Evolutionary conservation across 208 protist species (phyloP).

Genomic region (Leishmania gerbilli): DNA sequence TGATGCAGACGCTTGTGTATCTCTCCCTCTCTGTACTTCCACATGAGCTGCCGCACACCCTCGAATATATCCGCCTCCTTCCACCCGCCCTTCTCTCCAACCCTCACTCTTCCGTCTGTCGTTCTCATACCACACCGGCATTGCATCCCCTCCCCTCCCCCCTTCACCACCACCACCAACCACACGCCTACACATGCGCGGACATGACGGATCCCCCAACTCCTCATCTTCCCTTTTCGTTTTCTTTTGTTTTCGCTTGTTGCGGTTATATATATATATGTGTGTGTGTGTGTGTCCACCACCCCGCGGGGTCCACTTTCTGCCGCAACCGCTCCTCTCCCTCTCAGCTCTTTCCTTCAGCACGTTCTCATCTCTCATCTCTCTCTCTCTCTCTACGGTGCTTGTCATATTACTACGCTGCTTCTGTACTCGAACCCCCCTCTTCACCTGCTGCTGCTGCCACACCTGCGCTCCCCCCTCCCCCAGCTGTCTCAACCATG

Average conservation of each 20-base stretch:
- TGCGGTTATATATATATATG: neutral
- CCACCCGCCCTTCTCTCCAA: neutral
- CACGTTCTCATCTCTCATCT: too few relatives aligned
- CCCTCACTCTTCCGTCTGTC: neutral
- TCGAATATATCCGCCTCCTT: neutral
- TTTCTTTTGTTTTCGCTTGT: too few relatives aligned
- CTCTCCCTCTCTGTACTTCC: neutral
- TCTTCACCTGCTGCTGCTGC: neutral
- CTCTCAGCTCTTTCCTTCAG: neutral
- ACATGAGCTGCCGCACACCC: neutral
- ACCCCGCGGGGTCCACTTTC: neutral
- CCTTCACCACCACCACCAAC: neutral
- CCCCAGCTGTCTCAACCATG: slow-evolving; percentile 27
- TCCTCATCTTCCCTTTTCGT: neutral
- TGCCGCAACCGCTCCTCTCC: neutral
- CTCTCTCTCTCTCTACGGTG: neutral
- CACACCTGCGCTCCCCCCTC: neutral
- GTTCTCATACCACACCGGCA: neutral
- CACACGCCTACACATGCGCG: slow-evolving; percentile 6
- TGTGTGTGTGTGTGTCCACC: too few relatives aligned
- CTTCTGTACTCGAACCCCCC: neutral
- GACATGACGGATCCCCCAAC: neutral
- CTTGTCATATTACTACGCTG: neutral
- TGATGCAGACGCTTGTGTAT: neutral
- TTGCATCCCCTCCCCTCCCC: neutral